A percentile compares a stretch with the other conserved stretches of the same genome.
Conservation (phyloP, 805 yeast species). For the Yamadazyma takamatsuzukensis region DNA sequence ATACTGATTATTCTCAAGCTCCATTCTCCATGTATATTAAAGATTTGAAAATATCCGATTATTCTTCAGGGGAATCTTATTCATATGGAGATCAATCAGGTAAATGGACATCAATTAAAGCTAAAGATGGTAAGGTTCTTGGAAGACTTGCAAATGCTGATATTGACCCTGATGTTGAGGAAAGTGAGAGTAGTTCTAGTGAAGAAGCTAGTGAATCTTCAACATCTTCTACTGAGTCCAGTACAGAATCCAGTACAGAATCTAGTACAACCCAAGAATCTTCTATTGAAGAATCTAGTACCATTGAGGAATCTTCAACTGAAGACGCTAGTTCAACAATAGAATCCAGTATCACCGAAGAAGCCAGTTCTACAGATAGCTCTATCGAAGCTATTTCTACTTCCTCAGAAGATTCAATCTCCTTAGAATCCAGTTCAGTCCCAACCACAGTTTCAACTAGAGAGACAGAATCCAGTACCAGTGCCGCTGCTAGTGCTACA, state of each 20-base stretch:
- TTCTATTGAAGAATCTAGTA: too few species aligned
- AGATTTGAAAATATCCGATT: conserved; percentile 55
- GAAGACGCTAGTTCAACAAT: neutral
- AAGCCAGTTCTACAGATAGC: too few species aligned
- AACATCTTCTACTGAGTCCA: conserved; percentile 1
- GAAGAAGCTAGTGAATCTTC: neutral
- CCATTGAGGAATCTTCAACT: neutral
- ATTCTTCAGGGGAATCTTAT: conserved; percentile 59
- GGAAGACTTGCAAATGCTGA: conserved; percentile 49
- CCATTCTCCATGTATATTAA: conserved; percentile 67
- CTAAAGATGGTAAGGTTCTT: conserved; percentile 55
- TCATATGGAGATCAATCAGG: conserved; percentile 54
- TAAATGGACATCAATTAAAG: conserved; percentile 52
- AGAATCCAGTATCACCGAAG: too few species aligned
- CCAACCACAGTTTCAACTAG: too few species aligned
- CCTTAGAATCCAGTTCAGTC: too few species aligned
- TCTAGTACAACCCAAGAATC: neutral
- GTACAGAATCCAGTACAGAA: neutral
- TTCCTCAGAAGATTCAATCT: too few species aligned
- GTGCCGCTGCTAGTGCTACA: neutral
- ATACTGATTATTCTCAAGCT: conserved; percentile 55
- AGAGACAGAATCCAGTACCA: neutral
- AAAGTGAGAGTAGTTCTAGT: conserved; percentile 12
- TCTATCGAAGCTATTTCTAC: too few species aligned
- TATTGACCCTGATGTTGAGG: conserved; percentile 25